phyloP scores from a whole-genome alignment of 208 protist genomes.

The Tritrichomonas foetus region DNA sequence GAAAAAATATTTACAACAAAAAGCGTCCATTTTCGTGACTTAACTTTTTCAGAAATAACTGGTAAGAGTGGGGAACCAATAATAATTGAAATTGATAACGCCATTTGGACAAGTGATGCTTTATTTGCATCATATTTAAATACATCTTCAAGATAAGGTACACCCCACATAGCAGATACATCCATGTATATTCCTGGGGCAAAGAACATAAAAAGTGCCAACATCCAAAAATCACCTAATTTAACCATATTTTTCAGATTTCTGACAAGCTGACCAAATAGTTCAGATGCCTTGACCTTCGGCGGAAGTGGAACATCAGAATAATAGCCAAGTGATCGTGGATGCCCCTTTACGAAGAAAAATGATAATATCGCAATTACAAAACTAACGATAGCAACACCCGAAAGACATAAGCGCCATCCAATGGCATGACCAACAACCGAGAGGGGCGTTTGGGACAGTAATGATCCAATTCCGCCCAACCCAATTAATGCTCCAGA shows the following conservation, averaged over 20 bases:
- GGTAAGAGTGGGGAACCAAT: background rate
- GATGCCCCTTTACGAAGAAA: background rate
- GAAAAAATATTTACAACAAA: background rate
- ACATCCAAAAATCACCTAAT: background rate
- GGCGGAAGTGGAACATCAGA: background rate
- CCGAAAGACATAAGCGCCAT: background rate
- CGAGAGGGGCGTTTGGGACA: background rate
- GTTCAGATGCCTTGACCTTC: background rate
- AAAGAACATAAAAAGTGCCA: background rate
- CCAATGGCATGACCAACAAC: background rate
- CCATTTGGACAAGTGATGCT: background rate
- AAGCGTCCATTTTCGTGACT: background rate
- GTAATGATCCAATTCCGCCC: background rate
- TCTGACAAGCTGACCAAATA: background rate
- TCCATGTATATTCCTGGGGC: background rate
- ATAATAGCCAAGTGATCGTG: background rate
- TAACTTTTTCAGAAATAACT: background rate
- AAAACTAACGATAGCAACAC: background rate
- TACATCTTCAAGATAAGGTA: background rate
- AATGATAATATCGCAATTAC: background rate
- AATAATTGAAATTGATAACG: background rate
- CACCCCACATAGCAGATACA: background rate
- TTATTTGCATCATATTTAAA: too few relatives aligned
- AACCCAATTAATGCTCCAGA: background rate
- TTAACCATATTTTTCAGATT: background rate